Base-by-base conservation (phyloP, 257 asterid species). In the Ocimum tenuiflorum region DNA sequence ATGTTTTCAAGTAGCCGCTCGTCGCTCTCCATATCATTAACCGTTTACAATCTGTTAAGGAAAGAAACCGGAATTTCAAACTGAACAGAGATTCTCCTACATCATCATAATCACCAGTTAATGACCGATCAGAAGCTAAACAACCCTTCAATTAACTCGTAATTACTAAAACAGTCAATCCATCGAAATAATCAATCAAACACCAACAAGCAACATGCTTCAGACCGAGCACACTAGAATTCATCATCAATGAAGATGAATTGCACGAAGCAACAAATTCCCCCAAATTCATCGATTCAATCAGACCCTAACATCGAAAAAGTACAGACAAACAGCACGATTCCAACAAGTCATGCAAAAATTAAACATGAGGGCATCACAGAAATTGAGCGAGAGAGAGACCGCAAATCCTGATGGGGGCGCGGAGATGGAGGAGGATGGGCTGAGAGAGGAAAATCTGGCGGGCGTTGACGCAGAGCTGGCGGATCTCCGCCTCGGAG, bases 401-500 rank as follows among this genome's bases (percentile, higher is more conserved):
- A 90, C 96, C 97, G 49, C 97, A 88, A 78, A 88, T 88, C 90
- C 85, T 90, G 72, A 88, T 66, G 17, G 96, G 97, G 31, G 96
- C 92, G 22, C 54, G 82, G 60, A 91, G 58, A 29, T 75, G 79
- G 22, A 91, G 92, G 57, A 90, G 95, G 70, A 43, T 88, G 60
- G 96, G 91, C 58, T 88, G 86, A 23, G 95, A 84, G 0, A 88
- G 81, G 64, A 88, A 84, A 59, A 86, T 81, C 68, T 86, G 96
- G 19, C 97, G 86, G 10, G 95, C 96, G 80, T 84, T 82, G 79
- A 88, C 89, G 71, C 96, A 88, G 54, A 90, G 96, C 89, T 81
- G 96, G 14, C 95, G 92, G 85, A 88, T 88, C 96, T 88, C 97
- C 7, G 92, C 91, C 75, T 91, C 97, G 6, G 97, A 91, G 0